Conservation (phyloP, 768 basidiomycete genomes). For the Tricholoma flavovirens region DNA sequence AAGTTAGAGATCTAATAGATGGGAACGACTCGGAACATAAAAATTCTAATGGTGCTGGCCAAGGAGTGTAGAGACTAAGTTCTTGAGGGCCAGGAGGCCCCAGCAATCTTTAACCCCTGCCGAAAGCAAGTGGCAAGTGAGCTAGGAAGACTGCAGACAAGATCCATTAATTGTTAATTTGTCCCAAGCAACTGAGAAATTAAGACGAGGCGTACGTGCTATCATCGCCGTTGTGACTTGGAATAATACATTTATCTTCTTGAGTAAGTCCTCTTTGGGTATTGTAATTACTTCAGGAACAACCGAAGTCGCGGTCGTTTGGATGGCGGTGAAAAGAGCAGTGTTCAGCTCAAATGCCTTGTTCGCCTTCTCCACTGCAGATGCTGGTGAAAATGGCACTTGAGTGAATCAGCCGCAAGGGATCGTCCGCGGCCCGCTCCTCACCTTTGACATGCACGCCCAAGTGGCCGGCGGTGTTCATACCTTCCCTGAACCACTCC, state of each 20-base stretch:
- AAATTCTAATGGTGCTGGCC: too few relatives aligned
- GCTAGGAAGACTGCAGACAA: constrained; percentile 36
- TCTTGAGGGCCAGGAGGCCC: constrained; percentile 36
- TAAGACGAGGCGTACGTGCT: constrained; percentile 23
- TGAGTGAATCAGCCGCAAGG: neutral
- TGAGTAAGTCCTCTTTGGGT: constrained; percentile 12
- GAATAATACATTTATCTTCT: constrained; percentile 26
- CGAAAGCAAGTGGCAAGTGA: constrained; percentile 41
- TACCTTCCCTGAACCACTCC: constrained; percentile 58
- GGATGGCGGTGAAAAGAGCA: constrained; percentile 37
- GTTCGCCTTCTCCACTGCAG: constrained; percentile 43
- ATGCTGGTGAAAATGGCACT: constrained; percentile 22
- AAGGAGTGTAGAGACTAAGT: constrained; percentile 26
- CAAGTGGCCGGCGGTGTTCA: constrained; percentile 44
- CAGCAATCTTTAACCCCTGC: constrained; percentile 40
- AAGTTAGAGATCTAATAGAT: too few relatives aligned
- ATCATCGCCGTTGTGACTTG: constrained; percentile 31
- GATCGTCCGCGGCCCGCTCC: neutral
- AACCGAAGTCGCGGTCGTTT: constrained; percentile 10
- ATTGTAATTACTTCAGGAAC: constrained; percentile 10
- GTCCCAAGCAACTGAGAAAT: neutral
- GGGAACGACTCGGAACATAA: too few relatives aligned
- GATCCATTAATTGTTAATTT: neutral
- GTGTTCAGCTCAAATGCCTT: constrained; percentile 44
- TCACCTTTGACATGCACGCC: constrained; percentile 37